These are phyloP conservation scores for Blastobotrys proliferans DNA, from an alignment of 1,139 yeast genomes.

Conservation along the genomic window DNA sequence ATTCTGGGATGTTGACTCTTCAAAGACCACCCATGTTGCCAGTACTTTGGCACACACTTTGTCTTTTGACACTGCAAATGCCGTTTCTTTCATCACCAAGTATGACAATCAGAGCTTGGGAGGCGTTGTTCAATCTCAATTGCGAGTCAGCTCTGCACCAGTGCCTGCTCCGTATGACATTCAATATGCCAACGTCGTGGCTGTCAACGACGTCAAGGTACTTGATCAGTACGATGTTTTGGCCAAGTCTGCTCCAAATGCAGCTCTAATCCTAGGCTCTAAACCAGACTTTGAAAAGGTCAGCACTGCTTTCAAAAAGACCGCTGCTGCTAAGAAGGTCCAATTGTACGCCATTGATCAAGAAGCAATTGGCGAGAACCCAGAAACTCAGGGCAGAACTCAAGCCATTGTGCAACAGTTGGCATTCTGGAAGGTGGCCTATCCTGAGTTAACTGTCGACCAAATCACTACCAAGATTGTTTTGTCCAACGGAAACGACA, in stretches of 20 bases:
- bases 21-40: slow-evolving; percentile 46
- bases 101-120: slow-evolving; percentile 70
- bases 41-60: slow-evolving; percentile 67
- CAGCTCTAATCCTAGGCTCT: slow-evolving; percentile 50
- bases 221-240: slow-evolving; percentile 57
- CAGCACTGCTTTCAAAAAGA: slow-evolving; percentile 51
- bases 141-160: slow-evolving; percentile 42
- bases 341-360: slow-evolving; percentile 40
- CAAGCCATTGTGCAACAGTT: slow-evolving; percentile 71
- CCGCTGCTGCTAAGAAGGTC: slow-evolving; percentile 52
- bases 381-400: slow-evolving; percentile 74
- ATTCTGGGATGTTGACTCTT: slow-evolving; percentile 47
- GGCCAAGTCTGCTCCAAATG: slow-evolving; percentile 55
- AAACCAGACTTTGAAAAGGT: slow-evolving; percentile 41
- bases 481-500: slow-evolving; percentile 76
- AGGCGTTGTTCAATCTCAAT: slow-evolving; percentile 77
- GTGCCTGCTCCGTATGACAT: slow-evolving; percentile 25
- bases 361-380: slow-evolving; percentile 29
- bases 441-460: slow-evolving; percentile 55
- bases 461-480: slow-evolving; percentile 74
- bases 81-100: slow-evolving; percentile 55
- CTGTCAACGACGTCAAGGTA: slow-evolving; percentile 57
- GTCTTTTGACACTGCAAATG: slow-evolving; percentile 57
- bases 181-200: slow-evolving; percentile 57
- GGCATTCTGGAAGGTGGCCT: slow-evolving; percentile 72